Evolutionary conservation across 345 rosid species (phyloP).

Genomic region (Linum usitatissimum): DNA sequence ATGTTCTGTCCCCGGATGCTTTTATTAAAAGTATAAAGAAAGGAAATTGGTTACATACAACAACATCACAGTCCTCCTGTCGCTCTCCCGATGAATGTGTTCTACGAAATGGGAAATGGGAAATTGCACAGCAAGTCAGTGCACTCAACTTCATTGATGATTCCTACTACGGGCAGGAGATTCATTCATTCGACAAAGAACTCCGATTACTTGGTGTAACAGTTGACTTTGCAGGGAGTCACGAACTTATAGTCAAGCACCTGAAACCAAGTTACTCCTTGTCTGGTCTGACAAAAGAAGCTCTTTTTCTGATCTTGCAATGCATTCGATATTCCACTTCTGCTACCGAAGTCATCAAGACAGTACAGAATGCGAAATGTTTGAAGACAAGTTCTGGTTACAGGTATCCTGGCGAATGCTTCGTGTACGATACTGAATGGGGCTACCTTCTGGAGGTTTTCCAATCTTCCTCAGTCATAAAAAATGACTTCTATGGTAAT

Average conservation of each 20-base stretch:
- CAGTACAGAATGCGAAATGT: constrained; percentile 24
- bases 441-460: constrained; percentile 44
- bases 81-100: constrained; percentile 48
- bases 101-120: constrained; percentile 40
- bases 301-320: constrained; percentile 29
- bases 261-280: constrained; percentile 24
- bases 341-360: constrained; percentile 9
- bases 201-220: constrained; percentile 51
- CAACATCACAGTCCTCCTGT: constrained; percentile 30
- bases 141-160: constrained; percentile 43
- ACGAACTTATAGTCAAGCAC: constrained; percentile 29
- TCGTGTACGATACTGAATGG: constrained; percentile 44
- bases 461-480: constrained; percentile 32
- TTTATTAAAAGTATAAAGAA: constrained; percentile 32
- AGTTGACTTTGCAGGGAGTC: constrained; percentile 19
- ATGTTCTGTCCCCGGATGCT: constrained; percentile 25
- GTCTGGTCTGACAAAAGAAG: constrained; percentile 25
- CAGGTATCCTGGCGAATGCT: constrained; percentile 42
- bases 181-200: constrained; percentile 29
- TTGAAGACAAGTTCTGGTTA: constrained; percentile 42
- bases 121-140: constrained; percentile 37
- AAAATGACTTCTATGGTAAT: constrained; percentile 32
- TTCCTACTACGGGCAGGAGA: constrained; percentile 29
- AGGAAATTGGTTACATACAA: constrained; percentile 36
- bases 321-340: constrained; percentile 24